These are phyloP conservation scores for Tetrastigma voinierianum DNA, from an alignment of 164 flowering plant genomes.

Conservation along the genomic window DNA sequence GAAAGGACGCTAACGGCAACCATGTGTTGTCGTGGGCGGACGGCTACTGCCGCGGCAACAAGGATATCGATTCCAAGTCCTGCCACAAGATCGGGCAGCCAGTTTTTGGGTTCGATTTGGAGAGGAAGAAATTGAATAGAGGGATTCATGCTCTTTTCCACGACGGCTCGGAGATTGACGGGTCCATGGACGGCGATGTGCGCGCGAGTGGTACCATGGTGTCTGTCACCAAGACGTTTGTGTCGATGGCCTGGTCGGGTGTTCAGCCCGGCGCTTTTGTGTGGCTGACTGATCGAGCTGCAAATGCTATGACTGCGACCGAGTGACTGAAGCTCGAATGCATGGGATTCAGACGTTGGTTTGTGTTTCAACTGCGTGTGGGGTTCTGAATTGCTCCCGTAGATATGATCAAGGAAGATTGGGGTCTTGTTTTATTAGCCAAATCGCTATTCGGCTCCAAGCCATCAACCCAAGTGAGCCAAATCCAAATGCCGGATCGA, in stretches of 20 bases:
- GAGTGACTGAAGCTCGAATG: slow-evolving; percentile 27
- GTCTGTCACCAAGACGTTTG: slow-evolving; percentile 19
- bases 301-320: slow-evolving; percentile 18
- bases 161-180: slow-evolving; percentile 14
- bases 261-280: slow-evolving; percentile 12
- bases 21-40: slow-evolving; percentile 23
- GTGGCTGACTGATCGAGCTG: slow-evolving; percentile 25
- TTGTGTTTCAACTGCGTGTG: slow-evolving; percentile 26
- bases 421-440: slow-evolving; percentile 16
- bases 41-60: slow-evolving; percentile 25
- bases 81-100: background rate
- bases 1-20: slow-evolving; percentile 14
- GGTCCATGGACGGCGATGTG: slow-evolving; percentile 10
- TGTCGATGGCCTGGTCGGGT: slow-evolving; percentile 16
- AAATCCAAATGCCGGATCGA: background rate
- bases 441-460: slow-evolving; percentile 19
- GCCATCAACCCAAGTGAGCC: background rate
- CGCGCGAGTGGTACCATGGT: slow-evolving; percentile 25
- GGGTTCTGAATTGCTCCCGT: slow-evolving; percentile 29
- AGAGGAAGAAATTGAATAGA: background rate
- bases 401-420: slow-evolving; percentile 22
- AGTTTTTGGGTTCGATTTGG: slow-evolving; percentile 10
- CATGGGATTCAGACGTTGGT: slow-evolving; percentile 29
- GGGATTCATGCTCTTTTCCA: slow-evolving; percentile 6
- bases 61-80: background rate